Evolutionary conservation across 1,284 basidiomycete genomes (phyloP).

Genomic region (Pascua guehoae): DNA sequence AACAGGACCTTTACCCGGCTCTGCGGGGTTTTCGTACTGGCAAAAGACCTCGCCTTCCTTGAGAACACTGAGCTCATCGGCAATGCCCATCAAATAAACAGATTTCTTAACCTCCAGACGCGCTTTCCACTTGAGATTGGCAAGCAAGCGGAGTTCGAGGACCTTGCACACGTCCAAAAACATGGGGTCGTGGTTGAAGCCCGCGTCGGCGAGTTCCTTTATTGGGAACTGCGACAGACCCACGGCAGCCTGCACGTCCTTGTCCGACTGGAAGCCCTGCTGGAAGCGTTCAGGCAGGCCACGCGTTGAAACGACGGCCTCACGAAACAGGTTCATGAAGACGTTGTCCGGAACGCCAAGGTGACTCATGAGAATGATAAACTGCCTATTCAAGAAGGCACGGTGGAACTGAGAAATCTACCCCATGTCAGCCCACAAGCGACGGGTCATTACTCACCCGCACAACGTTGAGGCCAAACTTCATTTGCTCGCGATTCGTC

Average conservation of each 20-base stretch:
- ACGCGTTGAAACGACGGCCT: conserved; percentile 10
- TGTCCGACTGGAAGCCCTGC: neutral
- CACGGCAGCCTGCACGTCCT: conserved; percentile 5
- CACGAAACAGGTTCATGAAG: conserved; percentile 15
- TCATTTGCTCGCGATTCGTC: conserved; percentile 14
- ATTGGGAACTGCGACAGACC: conserved; percentile 18
- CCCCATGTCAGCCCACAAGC: neutral
- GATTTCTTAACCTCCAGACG: conserved; percentile 23
- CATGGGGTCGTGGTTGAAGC: conserved; percentile 24
- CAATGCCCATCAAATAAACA: conserved; percentile 26
- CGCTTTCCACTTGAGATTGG: conserved; percentile 27
- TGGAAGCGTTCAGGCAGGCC: conserved; percentile 16
- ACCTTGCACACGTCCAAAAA: conserved; percentile 21
- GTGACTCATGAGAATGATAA: conserved; percentile 23
- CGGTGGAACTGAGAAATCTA: conserved; percentile 24
- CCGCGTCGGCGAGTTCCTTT: conserved; percentile 18
- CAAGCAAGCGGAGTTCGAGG: conserved; percentile 19
- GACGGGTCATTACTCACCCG: conserved; percentile 6
- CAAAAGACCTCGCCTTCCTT: conserved; percentile 31
- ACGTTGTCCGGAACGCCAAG: conserved; percentile 20
- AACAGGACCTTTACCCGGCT: conserved; percentile 4
- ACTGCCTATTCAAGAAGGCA: conserved; percentile 28
- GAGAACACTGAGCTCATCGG: conserved; percentile 29
- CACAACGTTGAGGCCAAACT: conserved; percentile 17
- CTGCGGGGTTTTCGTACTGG: conserved; percentile 20